phyloP scores from a whole-genome alignment of 495 filamentous ascomycete species.

The Aspergillus funiculosus region DNA sequence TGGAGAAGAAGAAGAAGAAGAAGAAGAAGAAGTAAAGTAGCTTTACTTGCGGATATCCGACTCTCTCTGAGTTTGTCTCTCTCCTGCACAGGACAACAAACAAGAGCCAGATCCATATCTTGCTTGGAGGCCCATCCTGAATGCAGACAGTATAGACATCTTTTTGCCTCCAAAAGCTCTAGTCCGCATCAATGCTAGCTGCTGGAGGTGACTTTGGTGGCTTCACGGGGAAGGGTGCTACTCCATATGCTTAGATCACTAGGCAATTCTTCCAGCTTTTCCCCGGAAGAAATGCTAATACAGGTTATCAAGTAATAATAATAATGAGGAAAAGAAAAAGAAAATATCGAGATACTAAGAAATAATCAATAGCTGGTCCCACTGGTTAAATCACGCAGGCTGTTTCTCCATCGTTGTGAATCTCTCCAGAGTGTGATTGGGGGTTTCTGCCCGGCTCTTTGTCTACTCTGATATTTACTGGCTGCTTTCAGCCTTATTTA shows the following conservation, averaged over 20 bases:
- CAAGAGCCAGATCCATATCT: too few species aligned
- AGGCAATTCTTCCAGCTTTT: background rate
- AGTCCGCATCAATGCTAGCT: background rate
- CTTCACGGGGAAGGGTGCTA: too few species aligned
- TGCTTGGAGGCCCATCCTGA: too few species aligned
- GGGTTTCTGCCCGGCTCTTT: constrained; percentile 4
- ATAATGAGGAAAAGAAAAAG: background rate
- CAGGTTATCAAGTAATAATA: background rate
- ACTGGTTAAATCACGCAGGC: constrained; percentile 4
- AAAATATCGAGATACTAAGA: constrained; percentile 3
- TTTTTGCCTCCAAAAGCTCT: background rate
- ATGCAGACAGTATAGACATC: too few species aligned
- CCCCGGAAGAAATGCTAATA: background rate
- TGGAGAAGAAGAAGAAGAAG: background rate
- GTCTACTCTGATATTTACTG: background rate
- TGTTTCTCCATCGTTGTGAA: background rate
- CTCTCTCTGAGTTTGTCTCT: too few species aligned
- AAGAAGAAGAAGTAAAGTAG: too few species aligned
- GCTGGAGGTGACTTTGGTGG: background rate
- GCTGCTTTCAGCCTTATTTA: constrained; percentile 1
- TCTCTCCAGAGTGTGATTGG: constrained; percentile 1
- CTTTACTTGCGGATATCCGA: too few species aligned
- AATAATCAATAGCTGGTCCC: background rate
- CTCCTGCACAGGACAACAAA: background rate
- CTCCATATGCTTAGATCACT: background rate